Conservation (phyloP, 768 basidiomycete genomes). For the Gymnopilus junonius region DNA sequence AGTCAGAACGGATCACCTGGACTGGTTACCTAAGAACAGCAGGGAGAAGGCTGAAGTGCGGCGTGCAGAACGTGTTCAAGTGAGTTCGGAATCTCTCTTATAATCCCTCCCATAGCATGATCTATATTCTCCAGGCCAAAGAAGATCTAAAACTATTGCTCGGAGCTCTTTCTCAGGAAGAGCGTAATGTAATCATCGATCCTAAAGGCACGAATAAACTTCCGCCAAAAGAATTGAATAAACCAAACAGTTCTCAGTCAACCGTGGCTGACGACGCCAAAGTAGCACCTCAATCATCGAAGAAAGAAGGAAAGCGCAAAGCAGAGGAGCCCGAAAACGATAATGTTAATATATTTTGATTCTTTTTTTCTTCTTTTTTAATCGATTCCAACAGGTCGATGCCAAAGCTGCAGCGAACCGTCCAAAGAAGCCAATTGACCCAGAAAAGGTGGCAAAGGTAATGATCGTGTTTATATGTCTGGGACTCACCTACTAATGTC, state of each 20-base stretch:
- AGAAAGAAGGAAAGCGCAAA: slow-evolving; percentile 39
- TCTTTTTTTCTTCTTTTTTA: background rate
- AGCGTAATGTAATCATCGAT: slow-evolving; percentile 59
- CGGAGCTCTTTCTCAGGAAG: slow-evolving; percentile 57
- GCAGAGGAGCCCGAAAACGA: slow-evolving; percentile 43
- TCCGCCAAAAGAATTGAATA: slow-evolving; percentile 38
- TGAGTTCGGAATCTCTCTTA: slow-evolving; percentile 21
- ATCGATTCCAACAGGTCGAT: slow-evolving; percentile 14
- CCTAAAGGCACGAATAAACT: slow-evolving; percentile 43
- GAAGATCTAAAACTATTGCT: slow-evolving; percentile 58
- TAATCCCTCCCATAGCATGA: background rate
- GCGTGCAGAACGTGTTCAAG: slow-evolving; percentile 68
- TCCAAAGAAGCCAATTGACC: slow-evolving; percentile 56
- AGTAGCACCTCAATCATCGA: slow-evolving; percentile 27
- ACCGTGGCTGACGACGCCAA: slow-evolving; percentile 29
- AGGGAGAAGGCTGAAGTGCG: slow-evolving; percentile 67
- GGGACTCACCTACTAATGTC: background rate
- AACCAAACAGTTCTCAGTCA: slow-evolving; percentile 17
- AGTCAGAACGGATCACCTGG: slow-evolving; percentile 57
- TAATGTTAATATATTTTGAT: slow-evolving; percentile 31
- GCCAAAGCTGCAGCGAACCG: slow-evolving; percentile 31
- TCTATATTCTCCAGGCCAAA: slow-evolving; percentile 52
- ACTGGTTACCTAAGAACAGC: slow-evolving; percentile 71
- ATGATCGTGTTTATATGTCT: background rate
- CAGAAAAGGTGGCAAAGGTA: slow-evolving; percentile 65